These are phyloP conservation scores for Halenospora varia DNA, from an alignment of 495 filamentous ascomycete genomes.

Conservation along the genomic window DNA sequence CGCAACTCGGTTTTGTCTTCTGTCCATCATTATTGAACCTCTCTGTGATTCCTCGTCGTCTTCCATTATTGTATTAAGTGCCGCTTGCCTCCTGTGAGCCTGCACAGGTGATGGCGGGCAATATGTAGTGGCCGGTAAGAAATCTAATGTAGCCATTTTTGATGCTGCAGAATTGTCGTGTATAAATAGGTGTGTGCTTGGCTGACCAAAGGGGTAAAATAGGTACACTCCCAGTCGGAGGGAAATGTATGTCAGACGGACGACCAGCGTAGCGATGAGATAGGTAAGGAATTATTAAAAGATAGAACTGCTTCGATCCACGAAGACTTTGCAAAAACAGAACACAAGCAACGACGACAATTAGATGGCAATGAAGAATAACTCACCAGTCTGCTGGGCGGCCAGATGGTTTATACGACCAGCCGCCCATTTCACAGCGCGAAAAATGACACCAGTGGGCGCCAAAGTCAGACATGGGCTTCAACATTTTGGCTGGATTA, in stretches of 20 bases:
- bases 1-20: conserved; percentile 18
- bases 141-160: conserved; percentile 54
- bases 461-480: conserved; percentile 16
- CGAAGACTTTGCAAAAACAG: conserved; percentile 29
- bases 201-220: conserved; percentile 9
- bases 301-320: conserved; percentile 35
- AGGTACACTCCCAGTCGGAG: conserved; percentile 6
- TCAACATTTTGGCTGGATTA: conserved; percentile 1
- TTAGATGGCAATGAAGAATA: conserved; percentile 24
- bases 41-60: conserved; percentile 47
- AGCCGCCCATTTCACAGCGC: conserved; percentile 6
- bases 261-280: conserved; percentile 36
- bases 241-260: conserved; percentile 23
- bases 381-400: conserved; percentile 24
- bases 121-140: conserved; percentile 57
- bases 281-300: conserved; percentile 22
- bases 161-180: conserved; percentile 23
- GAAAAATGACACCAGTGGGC: conserved; percentile 17
- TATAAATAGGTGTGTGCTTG: conserved; percentile 23
- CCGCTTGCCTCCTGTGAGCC: conserved; percentile 58
- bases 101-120: conserved; percentile 67
- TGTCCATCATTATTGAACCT: conserved; percentile 29
- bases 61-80: conserved; percentile 87
- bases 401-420: conserved; percentile 28
- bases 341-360: conserved; percentile 19